These are phyloP conservation scores for Limonium bicolor DNA, from an alignment of 148 eudicot species.

Conservation along the genomic window DNA sequence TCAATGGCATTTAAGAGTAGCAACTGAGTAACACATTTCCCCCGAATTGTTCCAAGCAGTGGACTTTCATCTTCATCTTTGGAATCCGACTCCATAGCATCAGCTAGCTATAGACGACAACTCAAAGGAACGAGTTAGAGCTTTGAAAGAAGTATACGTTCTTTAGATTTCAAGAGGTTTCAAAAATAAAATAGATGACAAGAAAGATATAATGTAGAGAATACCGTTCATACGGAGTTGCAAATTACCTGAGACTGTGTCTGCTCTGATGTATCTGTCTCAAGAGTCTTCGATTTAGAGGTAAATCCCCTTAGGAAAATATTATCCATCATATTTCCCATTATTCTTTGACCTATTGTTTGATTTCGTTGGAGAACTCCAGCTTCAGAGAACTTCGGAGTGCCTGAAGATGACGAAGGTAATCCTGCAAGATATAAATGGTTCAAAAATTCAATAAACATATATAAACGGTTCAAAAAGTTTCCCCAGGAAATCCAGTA, in stretches of 20 bases:
- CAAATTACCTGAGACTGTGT: slow-evolving; percentile 67
- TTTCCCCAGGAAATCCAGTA: no score
- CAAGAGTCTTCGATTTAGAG: slow-evolving; percentile 51
- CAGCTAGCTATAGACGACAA: slow-evolving; percentile 26
- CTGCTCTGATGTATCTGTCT: slow-evolving; percentile 39
- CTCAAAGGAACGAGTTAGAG: slow-evolving; percentile 5
- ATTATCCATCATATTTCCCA: slow-evolving; percentile 92
- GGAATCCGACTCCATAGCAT: slow-evolving; percentile 35
- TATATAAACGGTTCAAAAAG: no score
- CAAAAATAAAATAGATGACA: neutral
- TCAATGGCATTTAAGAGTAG: slow-evolving; percentile 81
- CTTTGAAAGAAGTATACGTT: neutral
- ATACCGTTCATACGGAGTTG: no score
- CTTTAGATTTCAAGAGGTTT: no score
- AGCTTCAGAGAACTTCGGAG: slow-evolving; percentile 31
- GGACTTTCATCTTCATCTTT: slow-evolving; percentile 62
- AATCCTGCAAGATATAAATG: no score
- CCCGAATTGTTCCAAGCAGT: slow-evolving; percentile 54
- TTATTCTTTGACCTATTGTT: slow-evolving; percentile 84
- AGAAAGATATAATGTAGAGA: neutral
- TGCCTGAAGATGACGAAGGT: slow-evolving; percentile 53
- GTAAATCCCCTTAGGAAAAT: slow-evolving; percentile 76
- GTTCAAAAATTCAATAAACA: no score
- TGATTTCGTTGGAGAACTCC: slow-evolving; percentile 59
- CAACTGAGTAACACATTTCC: slow-evolving; percentile 88